Percentiles rank a stretch among this genome's conserved stretches.
Conservation (phyloP, 2,329 filamentous ascomycete species). For the Anthostomella pinea region DNA sequence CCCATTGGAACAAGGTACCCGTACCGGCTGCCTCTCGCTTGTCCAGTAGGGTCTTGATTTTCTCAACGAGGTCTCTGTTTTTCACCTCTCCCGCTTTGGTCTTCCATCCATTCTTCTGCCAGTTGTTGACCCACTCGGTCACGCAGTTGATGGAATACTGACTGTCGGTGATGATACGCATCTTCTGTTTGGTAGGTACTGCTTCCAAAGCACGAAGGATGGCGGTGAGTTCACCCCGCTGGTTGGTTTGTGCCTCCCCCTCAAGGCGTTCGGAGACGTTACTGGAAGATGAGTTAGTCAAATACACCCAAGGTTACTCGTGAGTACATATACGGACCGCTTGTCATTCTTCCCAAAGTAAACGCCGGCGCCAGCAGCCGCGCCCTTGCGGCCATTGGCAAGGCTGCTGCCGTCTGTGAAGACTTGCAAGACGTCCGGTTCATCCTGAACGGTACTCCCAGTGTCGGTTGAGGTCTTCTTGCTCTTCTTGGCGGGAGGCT, state of each 20-base stretch:
- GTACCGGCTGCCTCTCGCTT: constrained; percentile 60
- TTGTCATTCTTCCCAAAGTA: constrained; percentile 57
- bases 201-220: constrained; percentile 80
- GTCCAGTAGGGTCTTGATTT: constrained; percentile 68
- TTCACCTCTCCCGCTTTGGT: constrained; percentile 74
- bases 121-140: constrained; percentile 76
- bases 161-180: constrained; percentile 85
- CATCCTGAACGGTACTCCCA: constrained; percentile 16
- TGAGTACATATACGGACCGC: constrained; percentile 39
- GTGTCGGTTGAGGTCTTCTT: constrained; percentile 24
- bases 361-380: constrained; percentile 60
- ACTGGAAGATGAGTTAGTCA: too few species aligned
- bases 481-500: constrained; percentile 35
- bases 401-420: constrained; percentile 64
- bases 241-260: constrained; percentile 81
- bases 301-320: too few species aligned
- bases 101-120: constrained; percentile 75
- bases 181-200: constrained; percentile 62
- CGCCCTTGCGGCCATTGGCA: constrained; percentile 54
- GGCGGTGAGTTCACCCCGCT: constrained; percentile 91
- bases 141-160: constrained; percentile 88
- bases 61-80: constrained; percentile 81
- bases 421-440: constrained; percentile 40
- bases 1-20: constrained; percentile 75
- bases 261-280: constrained; percentile 62